phyloP scores from a whole-genome alignment of 2,329 filamentous ascomycete genomes.

The Penicillium sp. region DNA sequence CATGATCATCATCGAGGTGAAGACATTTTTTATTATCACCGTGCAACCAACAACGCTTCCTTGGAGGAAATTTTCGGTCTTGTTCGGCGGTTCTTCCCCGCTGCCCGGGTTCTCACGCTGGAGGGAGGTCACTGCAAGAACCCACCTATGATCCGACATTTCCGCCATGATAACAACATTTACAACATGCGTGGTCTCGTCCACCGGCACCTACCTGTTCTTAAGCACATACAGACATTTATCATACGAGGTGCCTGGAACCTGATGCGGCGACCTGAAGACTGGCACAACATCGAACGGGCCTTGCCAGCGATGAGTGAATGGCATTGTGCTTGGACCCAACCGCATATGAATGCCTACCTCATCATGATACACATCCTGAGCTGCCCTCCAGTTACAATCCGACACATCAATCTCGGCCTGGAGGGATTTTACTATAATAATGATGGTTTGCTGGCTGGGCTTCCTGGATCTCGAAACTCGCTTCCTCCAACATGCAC shows the following conservation, averaged over 20 bases:
- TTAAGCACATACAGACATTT: conserved; percentile 62
- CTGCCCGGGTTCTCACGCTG: conserved; percentile 65
- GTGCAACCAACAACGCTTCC: conserved; percentile 61
- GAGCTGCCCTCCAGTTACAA: conserved; percentile 54
- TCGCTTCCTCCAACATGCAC: conserved; percentile 64
- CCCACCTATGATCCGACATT: conserved; percentile 65
- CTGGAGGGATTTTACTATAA: conserved; percentile 70
- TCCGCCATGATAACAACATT: conserved; percentile 26
- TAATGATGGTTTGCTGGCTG: conserved; percentile 46
- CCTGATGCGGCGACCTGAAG: conserved; percentile 61
- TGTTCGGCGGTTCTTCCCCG: conserved; percentile 57
- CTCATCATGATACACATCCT: conserved; percentile 66
- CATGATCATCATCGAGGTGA: neutral
- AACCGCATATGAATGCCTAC: conserved; percentile 72
- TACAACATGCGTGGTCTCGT: neutral
- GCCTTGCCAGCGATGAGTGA: conserved; percentile 65
- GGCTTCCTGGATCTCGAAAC: conserved; percentile 44
- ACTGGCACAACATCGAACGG: conserved; percentile 61
- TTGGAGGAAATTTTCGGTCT: conserved; percentile 68
- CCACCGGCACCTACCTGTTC: conserved; percentile 41
- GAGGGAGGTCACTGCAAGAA: conserved; percentile 77
- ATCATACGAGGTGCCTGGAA: conserved; percentile 77
- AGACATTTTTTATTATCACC: conserved; percentile 28
- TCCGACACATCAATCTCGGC: conserved; percentile 65
- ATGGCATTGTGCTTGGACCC: conserved; percentile 58